Evolutionary conservation across 2,329 filamentous ascomycete genomes (phyloP).

Genomic region (Orbilia oligospora): DNA sequence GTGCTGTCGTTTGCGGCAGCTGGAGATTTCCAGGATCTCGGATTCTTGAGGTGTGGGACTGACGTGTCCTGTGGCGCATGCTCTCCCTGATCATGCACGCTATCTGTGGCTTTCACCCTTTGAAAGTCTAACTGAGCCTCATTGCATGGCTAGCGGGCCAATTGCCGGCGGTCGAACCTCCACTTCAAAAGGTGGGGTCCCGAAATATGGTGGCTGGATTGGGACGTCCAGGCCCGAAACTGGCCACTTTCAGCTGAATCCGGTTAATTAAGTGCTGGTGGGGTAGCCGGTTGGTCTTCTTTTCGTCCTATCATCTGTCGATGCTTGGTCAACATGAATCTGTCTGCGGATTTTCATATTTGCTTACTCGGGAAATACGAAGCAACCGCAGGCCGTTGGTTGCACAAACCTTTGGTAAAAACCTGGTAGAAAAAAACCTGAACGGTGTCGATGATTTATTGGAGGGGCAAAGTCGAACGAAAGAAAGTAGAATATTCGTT

Average conservation of each 20-base stretch:
- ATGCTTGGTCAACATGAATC: constrained; percentile 45
- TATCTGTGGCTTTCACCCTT: constrained; percentile 45
- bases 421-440: constrained; percentile 27
- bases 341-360: constrained; percentile 27
- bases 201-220: constrained; percentile 60
- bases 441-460: constrained; percentile 13
- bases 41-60: constrained; percentile 45
- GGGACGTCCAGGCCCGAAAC: constrained; percentile 25
- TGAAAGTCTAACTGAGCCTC: constrained; percentile 44
- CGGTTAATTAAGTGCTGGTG: constrained; percentile 61
- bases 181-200: constrained; percentile 47
- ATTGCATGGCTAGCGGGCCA: constrained; percentile 42
- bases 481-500: background rate
- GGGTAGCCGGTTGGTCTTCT: constrained; percentile 19
- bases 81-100: too few species aligned
- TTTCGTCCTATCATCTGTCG: constrained; percentile 52
- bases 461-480: background rate
- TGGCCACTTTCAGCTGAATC: constrained; percentile 59
- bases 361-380: constrained; percentile 14
- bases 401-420: constrained; percentile 24
- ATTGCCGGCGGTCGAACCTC: constrained; percentile 42
- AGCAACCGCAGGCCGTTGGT: constrained; percentile 17
- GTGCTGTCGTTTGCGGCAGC: background rate
- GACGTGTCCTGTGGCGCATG: constrained; percentile 59
- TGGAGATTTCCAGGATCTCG: constrained; percentile 8